Percentiles rank a stretch among this genome's conserved stretches.
These are phyloP conservation scores for Elongisporangium undulatum DNA, from an alignment of 352 stramenopile genomes.

Conservation along the genomic window DNA sequence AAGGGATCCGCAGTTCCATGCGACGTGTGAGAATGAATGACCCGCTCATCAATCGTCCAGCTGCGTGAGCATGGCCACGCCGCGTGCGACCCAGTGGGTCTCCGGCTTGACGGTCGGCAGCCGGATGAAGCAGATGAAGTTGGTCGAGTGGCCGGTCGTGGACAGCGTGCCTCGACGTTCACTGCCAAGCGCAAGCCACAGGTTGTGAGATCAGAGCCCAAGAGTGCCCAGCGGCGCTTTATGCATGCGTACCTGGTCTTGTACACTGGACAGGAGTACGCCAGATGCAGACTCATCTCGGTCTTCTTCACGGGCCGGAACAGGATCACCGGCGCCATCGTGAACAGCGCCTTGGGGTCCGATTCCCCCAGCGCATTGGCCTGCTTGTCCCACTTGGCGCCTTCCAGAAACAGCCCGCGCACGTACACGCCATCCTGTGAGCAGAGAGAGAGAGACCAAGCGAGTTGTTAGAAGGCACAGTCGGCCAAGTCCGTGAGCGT, in stretches of 20 bases:
- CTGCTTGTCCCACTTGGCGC: slow-evolving; percentile 81
- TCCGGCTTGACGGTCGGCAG: slow-evolving; percentile 76
- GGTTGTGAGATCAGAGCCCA: slow-evolving; percentile 5
- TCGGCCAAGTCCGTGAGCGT: neutral
- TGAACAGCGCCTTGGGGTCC: slow-evolving; percentile 88
- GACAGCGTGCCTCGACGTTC: slow-evolving; percentile 88
- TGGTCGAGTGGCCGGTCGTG: slow-evolving; percentile 93
- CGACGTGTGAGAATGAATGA: neutral
- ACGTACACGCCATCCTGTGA: slow-evolving; percentile 83
- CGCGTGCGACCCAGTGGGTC: slow-evolving; percentile 90
- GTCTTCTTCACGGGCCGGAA: slow-evolving; percentile 79
- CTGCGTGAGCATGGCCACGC: slow-evolving; percentile 92
- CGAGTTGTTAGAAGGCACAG: neutral
- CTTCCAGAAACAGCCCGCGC: slow-evolving; percentile 87
- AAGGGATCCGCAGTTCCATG: neutral
- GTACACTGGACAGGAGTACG: slow-evolving; percentile 93
- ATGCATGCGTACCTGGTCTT: slow-evolving; percentile 72
- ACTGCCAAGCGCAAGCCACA: slow-evolving; percentile 17
- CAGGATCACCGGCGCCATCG: slow-evolving; percentile 72
- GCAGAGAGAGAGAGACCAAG: slow-evolving; percentile 3
- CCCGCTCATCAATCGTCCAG: slow-evolving; percentile 78
- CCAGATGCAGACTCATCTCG: slow-evolving; percentile 55
- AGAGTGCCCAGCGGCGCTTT: neutral
- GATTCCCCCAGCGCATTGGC: slow-evolving; percentile 70
- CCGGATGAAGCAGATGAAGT: slow-evolving; percentile 94